Conservation (phyloP, 441 rosid species). For the Rhodomyrtus psidioides region DNA sequence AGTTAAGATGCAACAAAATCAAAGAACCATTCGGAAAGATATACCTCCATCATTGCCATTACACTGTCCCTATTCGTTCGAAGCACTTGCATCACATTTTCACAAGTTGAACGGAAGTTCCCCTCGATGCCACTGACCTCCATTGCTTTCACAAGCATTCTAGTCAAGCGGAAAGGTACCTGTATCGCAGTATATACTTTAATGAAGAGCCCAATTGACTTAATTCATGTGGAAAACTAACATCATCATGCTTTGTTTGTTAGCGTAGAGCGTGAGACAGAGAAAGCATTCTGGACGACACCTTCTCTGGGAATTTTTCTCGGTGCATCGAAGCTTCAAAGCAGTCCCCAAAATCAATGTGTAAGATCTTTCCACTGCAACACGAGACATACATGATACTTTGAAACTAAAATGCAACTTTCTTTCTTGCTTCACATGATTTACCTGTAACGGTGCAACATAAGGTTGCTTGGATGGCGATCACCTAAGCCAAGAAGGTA, state of each 20-base stretch:
- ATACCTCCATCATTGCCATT: conserved; percentile 99
- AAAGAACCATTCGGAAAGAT: neutral
- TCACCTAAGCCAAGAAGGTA: conserved; percentile 99
- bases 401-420: neutral
- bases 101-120: conserved; percentile 94
- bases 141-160: conserved; percentile 99
- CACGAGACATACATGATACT: neutral
- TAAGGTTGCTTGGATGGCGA: conserved; percentile 99
- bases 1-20: neutral
- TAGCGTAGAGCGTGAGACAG: neutral
- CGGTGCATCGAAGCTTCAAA: conserved; percentile 99
- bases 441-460: conserved; percentile 93
- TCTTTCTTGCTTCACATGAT: neutral
- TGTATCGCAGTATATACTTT: conserved; percentile 8
- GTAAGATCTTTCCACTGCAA: conserved; percentile 94
- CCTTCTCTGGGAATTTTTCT: conserved; percentile 99
- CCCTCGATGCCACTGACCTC: conserved; percentile 99
- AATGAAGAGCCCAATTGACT: neutral
- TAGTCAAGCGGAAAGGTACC: conserved; percentile 99
- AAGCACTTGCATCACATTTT: conserved; percentile 99
- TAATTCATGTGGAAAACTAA: neutral
- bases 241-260: neutral
- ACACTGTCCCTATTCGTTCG: conserved; percentile 90
- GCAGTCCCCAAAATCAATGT: conserved; percentile 99
- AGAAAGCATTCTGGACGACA: conserved; percentile 5